A percentile compares a stretch with the other conserved stretches of the same genome.
Conservation (phyloP, 176 grass and related monocot species). For the Oryza australiensis region DNA sequence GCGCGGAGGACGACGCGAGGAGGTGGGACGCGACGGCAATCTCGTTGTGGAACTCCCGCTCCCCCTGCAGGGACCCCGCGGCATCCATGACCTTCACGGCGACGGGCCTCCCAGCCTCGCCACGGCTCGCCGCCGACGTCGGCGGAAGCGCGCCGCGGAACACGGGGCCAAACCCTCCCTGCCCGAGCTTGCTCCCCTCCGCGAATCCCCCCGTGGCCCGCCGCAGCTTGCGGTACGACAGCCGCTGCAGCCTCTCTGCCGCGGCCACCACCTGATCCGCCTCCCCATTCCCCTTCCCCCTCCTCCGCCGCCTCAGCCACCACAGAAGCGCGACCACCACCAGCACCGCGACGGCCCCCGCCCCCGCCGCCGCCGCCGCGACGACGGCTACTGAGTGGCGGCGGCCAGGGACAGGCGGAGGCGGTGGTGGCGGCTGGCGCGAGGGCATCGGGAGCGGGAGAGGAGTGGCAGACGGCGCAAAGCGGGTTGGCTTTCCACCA, state of each 20-base stretch:
- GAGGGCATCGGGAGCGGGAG: slow-evolving; percentile 44
- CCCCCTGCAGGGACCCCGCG: slow-evolving; percentile 74
- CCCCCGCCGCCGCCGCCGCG: background rate
- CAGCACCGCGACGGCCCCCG: background rate
- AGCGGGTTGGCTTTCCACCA: slow-evolving; percentile 52
- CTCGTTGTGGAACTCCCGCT: slow-evolving; percentile 91
- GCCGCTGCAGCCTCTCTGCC: slow-evolving; percentile 20
- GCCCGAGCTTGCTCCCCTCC: slow-evolving; percentile 53
- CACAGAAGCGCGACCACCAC: slow-evolving; percentile 26
- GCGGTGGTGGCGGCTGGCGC: slow-evolving; percentile 32
- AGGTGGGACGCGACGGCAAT: slow-evolving; percentile 60
- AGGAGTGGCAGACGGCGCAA: background rate
- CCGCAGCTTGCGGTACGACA: slow-evolving; percentile 59
- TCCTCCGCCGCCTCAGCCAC: slow-evolving; percentile 26
- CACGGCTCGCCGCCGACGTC: no score
- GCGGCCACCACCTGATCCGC: background rate
- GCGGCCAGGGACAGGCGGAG: background rate
- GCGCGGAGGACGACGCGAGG: background rate
- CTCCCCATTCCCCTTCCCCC: slow-evolving; percentile 3
- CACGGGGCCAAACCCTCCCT: slow-evolving; percentile 73
- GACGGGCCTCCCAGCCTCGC: slow-evolving; percentile 23
- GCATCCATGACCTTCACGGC: slow-evolving; percentile 84
- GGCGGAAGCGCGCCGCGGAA: slow-evolving; percentile 54
- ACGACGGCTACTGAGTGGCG: background rate
- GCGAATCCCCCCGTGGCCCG: slow-evolving; percentile 61